A percentile compares a stretch with the other conserved stretches of the same genome.
These are phyloP conservation scores for Cladosporium cucumerinum DNA, from an alignment of 2,329 filamentous ascomycete species.

Conservation along the genomic window DNA sequence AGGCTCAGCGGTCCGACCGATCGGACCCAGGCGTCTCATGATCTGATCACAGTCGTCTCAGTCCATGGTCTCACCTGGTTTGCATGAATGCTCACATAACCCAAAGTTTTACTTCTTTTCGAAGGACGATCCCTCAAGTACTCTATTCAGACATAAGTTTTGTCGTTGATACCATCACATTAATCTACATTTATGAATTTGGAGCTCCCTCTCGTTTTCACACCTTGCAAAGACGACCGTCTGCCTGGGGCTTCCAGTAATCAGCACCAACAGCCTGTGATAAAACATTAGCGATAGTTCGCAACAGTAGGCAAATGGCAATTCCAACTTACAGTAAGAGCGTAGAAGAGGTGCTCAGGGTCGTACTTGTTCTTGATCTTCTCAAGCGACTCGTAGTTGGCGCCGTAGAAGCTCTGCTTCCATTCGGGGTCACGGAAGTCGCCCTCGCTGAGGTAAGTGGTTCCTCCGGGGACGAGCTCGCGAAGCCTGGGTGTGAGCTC, in stretches of 20 bases:
- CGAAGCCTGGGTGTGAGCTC: slow-evolving; percentile 39
- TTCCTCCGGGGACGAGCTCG: slow-evolving; percentile 38
- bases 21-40: no score
- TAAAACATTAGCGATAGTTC: neutral
- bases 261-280: slow-evolving; percentile 7
- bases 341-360: slow-evolving; percentile 42
- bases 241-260: slow-evolving; percentile 1
- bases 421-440: slow-evolving; percentile 42
- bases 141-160: neutral
- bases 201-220: neutral
- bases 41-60: no score
- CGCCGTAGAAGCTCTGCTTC: slow-evolving; percentile 42
- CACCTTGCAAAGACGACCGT: slow-evolving; percentile 12
- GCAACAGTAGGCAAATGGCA: neutral
- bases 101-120: no score
- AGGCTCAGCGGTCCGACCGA: no score
- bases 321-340: slow-evolving; percentile 30
- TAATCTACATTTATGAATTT: neutral
- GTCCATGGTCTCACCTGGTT: no score
- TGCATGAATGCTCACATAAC: no score
- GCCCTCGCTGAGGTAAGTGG: slow-evolving; percentile 35
- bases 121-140: no score
- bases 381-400: slow-evolving; percentile 38
- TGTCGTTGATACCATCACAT: neutral
- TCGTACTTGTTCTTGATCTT: slow-evolving; percentile 43